Evolutionary conservation across 139 green algal genomes (phyloP), one percentile per base, ranked within the genome.

Genomic region (Monoraphidium neglectum): DNA sequence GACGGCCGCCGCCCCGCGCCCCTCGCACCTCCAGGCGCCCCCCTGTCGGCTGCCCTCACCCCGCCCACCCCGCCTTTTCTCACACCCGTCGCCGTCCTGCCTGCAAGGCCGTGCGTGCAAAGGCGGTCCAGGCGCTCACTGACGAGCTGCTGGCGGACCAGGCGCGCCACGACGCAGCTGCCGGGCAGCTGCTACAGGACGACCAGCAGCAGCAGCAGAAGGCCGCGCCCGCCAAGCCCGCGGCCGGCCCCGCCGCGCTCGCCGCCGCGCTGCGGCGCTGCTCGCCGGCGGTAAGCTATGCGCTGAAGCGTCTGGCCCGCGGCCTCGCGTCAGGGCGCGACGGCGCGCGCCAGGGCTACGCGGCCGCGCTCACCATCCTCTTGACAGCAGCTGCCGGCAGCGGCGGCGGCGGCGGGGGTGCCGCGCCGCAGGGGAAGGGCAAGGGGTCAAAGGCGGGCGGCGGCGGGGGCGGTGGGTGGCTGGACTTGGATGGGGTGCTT

Each of bases 261-360:
- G 79, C 86, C 63, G 66, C 74, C 2, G 78, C 83, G 21, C 67
- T 93, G 24, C 64, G 77, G 8, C 73, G 77, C 61, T 92, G 87
- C 79, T 93, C 83, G 0, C 85, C 87, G 1, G 71, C 87, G 37
- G 79, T 88, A 87, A 77, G 81, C 2, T 97, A 97, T 61, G 71
- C 79, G 0, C 60, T 96, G 47, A 85, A 90, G 64, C 87, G 93
- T 5, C 79, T 97, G 40, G 80, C 80, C 21, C 75, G 88, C 16
- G 93, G 93, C 15, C 84, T 97, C 28, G 84, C 60, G 0, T 95
- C 89, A 10, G 76, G 84, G 32, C 78, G 90, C 0, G 63, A 87
- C 30, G 92, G 80, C n/a, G 92, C 93, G 0, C 83, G 93, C 16
- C 93, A 97, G 77, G 93, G 93, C 70, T 96, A 93, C 87, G 85